A percentile compares a stretch with the other conserved stretches of the same genome.
Evolutionary conservation across 2,329 filamentous ascomycete species (phyloP).

Genomic region (Phaeosphaeriaceae sp.): DNA sequence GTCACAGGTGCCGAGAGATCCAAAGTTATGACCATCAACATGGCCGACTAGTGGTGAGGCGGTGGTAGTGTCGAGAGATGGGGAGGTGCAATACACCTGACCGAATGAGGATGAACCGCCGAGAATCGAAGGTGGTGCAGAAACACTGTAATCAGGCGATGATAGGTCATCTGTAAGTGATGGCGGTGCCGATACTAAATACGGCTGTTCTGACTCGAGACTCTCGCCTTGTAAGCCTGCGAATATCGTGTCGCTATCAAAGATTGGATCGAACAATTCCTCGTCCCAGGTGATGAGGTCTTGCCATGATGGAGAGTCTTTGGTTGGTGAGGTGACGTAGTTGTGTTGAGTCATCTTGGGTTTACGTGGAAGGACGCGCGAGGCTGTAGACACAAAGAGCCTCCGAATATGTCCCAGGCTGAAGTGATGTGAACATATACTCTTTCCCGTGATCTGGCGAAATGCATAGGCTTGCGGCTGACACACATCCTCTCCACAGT

Average conservation of each 20-base stretch:
- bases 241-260: slow-evolving; percentile 26
- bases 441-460: slow-evolving; percentile 8
- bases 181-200: slow-evolving; percentile 29
- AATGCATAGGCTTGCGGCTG: slow-evolving; percentile 19
- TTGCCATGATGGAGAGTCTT: slow-evolving; percentile 32
- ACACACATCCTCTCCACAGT: slow-evolving; percentile 13
- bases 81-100: slow-evolving; percentile 30
- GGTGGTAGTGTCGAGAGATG: slow-evolving; percentile 32
- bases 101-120: slow-evolving; percentile 33
- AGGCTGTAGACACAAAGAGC: slow-evolving; percentile 1
- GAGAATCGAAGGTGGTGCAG: slow-evolving; percentile 36
- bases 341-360: slow-evolving; percentile 23
- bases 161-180: slow-evolving; percentile 33
- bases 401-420: slow-evolving; percentile 8
- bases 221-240: slow-evolving; percentile 11
- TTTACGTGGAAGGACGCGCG: neutral
- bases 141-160: slow-evolving; percentile 36
- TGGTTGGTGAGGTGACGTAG: slow-evolving; percentile 23
- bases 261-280: slow-evolving; percentile 37
- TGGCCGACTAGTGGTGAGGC: slow-evolving; percentile 34
- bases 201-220: slow-evolving; percentile 25
- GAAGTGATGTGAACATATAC: slow-evolving; percentile 23
- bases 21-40: slow-evolving; percentile 23
- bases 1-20: slow-evolving; percentile 35
- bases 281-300: slow-evolving; percentile 39